phyloP scores from a whole-genome alignment of 768 basidiomycete genomes.

The Tricholoma sp. region DNA sequence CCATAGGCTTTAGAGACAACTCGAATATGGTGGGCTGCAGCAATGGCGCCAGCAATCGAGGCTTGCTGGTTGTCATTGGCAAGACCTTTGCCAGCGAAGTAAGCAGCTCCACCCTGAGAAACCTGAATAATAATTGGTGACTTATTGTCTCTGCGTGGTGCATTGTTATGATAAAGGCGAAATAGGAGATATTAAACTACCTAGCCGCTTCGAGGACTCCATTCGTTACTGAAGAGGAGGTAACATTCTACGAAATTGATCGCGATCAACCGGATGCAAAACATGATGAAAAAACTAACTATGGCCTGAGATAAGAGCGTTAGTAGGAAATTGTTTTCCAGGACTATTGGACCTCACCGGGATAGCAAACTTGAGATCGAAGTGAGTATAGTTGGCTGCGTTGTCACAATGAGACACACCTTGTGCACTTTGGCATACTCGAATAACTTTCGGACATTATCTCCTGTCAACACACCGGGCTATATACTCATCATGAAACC shows the following conservation, averaged over 20 bases:
- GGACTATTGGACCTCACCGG: slow-evolving; percentile 50
- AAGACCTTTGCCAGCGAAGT: slow-evolving; percentile 95
- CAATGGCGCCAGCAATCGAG: slow-evolving; percentile 86
- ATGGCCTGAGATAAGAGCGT: slow-evolving; percentile 49
- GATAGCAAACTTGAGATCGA: slow-evolving; percentile 62
- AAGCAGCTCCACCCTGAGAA: slow-evolving; percentile 95
- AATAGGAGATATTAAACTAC: slow-evolving; percentile 30
- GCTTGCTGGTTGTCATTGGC: slow-evolving; percentile 94
- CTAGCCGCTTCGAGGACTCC: slow-evolving; percentile 94
- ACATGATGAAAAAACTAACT: slow-evolving; percentile 43
- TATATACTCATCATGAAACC: slow-evolving; percentile 24
- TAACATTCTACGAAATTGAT: slow-evolving; percentile 72
- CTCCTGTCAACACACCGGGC: slow-evolving; percentile 95
- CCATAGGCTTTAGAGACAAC: slow-evolving; percentile 87
- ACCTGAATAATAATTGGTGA: slow-evolving; percentile 97
- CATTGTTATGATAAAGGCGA: slow-evolving; percentile 11
- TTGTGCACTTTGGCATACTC: slow-evolving; percentile 88
- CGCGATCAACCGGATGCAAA: slow-evolving; percentile 5
- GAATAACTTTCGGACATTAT: slow-evolving; percentile 92
- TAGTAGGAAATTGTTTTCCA: slow-evolving; percentile 2
- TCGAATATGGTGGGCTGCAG: slow-evolving; percentile 90
- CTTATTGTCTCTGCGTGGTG: slow-evolving; percentile 73
- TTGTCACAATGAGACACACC: slow-evolving; percentile 39
- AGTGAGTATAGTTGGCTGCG: slow-evolving; percentile 5
- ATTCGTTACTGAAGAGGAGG: slow-evolving; percentile 93